Conservation (phyloP, 1,139 yeast genomes). For the Geotrichum reessii region DNA sequence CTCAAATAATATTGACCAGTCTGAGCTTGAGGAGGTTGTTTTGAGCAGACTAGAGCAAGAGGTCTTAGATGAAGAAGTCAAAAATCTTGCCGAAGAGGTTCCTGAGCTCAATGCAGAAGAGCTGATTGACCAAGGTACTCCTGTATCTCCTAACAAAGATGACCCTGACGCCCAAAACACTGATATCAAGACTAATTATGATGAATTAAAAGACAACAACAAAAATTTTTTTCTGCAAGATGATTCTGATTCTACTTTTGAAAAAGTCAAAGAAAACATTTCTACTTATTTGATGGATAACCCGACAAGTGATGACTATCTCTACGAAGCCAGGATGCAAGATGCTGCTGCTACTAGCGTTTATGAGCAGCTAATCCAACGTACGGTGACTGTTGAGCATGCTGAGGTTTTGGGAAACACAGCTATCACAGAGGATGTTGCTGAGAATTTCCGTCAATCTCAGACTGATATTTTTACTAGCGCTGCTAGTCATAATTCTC, state of each 20-base stretch:
- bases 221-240: neutral
- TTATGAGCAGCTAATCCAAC: neutral
- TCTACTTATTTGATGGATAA: neutral
- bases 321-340: neutral
- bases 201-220: neutral
- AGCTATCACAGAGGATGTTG: neutral
- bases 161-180: neutral
- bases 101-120: neutral
- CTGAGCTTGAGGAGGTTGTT: neutral
- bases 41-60: conserved; percentile 25
- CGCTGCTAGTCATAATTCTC: neutral
- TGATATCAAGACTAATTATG: neutral
- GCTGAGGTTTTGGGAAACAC: neutral
- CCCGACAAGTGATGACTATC: neutral
- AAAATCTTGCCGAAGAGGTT: conserved; percentile 20
- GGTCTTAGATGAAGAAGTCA: conserved; percentile 27
- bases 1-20: neutral
- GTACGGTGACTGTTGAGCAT: neutral
- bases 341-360: neutral
- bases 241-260: conserved; percentile 21
- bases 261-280: neutral
- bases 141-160: neutral
- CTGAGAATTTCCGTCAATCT: neutral
- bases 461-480: neutral
- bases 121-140: neutral